Conservation (phyloP, 164 flowering plant species). For the Tinospora cordifolia region DNA sequence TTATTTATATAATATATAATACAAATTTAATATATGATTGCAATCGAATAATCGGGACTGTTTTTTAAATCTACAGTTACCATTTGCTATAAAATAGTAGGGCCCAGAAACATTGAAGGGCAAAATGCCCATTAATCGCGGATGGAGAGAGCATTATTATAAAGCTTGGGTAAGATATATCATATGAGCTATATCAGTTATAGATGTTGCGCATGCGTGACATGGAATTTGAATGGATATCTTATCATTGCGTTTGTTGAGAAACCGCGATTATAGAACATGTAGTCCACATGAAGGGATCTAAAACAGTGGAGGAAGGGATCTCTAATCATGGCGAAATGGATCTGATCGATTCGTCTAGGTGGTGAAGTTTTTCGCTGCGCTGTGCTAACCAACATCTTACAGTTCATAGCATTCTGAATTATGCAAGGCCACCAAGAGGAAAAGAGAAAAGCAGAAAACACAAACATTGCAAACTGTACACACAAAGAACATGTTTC, state of each 20-base stretch:
- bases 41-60: too few relatives aligned
- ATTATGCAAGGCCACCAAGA: neutral
- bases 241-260: neutral
- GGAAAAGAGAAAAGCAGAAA: neutral
- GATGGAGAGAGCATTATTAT: too few relatives aligned
- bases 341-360: neutral
- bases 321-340: neutral
- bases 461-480: neutral
- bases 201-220: constrained; percentile 3
- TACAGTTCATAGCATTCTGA: neutral
- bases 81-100: too few relatives aligned
- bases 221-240: neutral
- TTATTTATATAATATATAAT: too few relatives aligned
- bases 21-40: too few relatives aligned
- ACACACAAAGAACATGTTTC: neutral
- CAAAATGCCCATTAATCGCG: too few relatives aligned
- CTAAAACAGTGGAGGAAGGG: neutral
- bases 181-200: neutral
- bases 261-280: neutral
- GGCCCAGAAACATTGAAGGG: too few relatives aligned
- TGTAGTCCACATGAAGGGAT: constrained; percentile 6
- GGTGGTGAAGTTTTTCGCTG: neutral
- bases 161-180: too few relatives aligned
- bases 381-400: neutral
- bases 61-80: too few relatives aligned